Percentiles rank a stretch among this genome's conserved stretches.
Conservation (phyloP, 257 asterid species). For the Gentiana dahurica region DNA sequence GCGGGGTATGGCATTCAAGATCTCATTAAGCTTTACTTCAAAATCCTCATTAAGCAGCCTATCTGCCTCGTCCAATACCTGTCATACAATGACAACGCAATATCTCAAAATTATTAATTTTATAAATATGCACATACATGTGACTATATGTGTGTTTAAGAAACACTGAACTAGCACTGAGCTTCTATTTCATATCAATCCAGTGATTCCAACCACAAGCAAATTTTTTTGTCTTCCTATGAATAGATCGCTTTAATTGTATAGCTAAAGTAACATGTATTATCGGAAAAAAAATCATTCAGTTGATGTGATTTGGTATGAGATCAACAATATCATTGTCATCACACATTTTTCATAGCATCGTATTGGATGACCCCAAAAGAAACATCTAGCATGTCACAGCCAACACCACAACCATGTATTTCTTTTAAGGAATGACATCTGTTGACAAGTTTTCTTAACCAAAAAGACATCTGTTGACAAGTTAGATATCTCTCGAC, state of each 20-base stretch:
- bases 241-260: background rate
- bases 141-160: background rate
- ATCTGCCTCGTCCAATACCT: conserved; percentile 97
- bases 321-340: background rate
- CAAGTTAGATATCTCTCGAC: too few species aligned
- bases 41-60: conserved; percentile 84
- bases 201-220: too few species aligned
- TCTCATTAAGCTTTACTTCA: conserved; percentile 69
- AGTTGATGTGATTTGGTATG: background rate
- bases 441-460: too few species aligned
- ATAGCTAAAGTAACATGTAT: background rate
- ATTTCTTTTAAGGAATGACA: too few species aligned
- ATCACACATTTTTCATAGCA: background rate
- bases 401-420: background rate
- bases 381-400: background rate
- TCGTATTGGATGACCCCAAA: background rate
- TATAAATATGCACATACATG: background rate
- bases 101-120: background rate
- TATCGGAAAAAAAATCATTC: background rate
- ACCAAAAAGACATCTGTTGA: too few species aligned
- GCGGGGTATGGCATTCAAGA: conserved; percentile 64
- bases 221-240: background rate
- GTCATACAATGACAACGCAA: background rate
- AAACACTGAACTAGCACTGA: background rate
- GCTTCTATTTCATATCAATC: background rate